A percentile compares a stretch with the other conserved stretches of the same genome.
These are phyloP conservation scores for Vitis cinerea DNA, from an alignment of 164 flowering plant species.

Conservation along the genomic window DNA sequence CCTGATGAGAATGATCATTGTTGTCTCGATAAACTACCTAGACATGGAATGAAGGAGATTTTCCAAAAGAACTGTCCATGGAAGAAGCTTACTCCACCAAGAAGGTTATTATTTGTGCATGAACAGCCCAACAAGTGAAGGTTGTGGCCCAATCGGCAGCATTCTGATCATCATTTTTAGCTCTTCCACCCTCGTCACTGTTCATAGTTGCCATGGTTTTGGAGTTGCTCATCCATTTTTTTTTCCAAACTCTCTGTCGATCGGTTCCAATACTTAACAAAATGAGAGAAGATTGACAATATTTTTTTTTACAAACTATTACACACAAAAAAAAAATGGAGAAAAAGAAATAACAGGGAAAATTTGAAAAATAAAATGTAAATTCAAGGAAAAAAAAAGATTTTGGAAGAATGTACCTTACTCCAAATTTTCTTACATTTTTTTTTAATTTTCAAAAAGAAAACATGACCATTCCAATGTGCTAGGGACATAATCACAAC, in stretches of 20 bases:
- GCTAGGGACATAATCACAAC: too few species aligned
- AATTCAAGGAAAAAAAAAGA: too few species aligned
- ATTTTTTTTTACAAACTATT: too few species aligned
- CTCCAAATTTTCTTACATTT: too few species aligned
- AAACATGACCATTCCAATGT: too few species aligned
- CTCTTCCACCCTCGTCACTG: constrained; percentile 36
- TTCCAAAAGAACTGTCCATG: constrained; percentile 31
- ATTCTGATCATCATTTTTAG: constrained; percentile 31
- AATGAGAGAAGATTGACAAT: too few species aligned
- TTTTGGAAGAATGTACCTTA: too few species aligned
- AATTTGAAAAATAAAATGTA: too few species aligned
- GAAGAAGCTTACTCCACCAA: constrained; percentile 41
- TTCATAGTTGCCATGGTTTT: constrained; percentile 24
- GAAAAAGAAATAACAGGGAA: too few species aligned
- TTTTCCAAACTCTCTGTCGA: not conserved
- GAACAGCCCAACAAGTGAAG: constrained; percentile 36
- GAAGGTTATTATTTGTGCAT: constrained; percentile 47
- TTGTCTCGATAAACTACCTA: constrained; percentile 28
- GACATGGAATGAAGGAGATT: constrained; percentile 31
- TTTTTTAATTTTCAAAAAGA: too few species aligned
- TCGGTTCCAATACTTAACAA: too few species aligned
- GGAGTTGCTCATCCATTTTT: not conserved
- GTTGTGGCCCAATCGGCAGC: constrained; percentile 38
- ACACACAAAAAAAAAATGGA: too few species aligned
- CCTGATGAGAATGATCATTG: constrained; percentile 24